Conservation (phyloP, 2,329 filamentous ascomycete species). For the Apiospora aurea region DNA sequence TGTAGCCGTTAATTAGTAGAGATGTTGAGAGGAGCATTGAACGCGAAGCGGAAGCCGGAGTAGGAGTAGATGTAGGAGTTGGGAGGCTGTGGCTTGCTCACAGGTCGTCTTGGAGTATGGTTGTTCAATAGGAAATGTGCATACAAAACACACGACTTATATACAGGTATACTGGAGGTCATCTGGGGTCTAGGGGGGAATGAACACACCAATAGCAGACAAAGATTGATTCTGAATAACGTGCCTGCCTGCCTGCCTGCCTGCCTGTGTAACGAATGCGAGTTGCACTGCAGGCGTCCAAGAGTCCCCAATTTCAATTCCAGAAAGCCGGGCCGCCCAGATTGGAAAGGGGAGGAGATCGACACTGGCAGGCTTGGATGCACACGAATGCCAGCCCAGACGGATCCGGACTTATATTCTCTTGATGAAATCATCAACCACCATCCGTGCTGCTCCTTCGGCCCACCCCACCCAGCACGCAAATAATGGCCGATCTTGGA, state of each 20-base stretch:
- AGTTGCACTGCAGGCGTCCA: neutral
- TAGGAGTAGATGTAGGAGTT: neutral
- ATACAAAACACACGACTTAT: constrained; percentile 12
- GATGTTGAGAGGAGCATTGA: neutral
- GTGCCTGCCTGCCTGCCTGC: no score
- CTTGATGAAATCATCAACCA: neutral
- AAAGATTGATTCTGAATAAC: neutral
- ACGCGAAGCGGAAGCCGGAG: neutral
- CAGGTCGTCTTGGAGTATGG: neutral
- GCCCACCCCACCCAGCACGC: neutral
- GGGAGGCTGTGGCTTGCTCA: neutral
- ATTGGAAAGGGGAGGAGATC: neutral
- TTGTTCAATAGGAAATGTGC: constrained; percentile 15
- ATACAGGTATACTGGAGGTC: neutral
- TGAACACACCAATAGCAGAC: neutral
- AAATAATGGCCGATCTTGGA: neutral
- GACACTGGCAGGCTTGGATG: neutral
- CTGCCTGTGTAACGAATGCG: neutral
- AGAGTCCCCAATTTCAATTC: constrained; percentile 3
- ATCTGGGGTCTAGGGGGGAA: neutral
- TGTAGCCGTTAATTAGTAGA: constrained; percentile 22
- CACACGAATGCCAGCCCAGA: no score
- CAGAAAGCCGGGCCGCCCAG: neutral
- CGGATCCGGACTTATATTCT: neutral
- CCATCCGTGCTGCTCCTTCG: neutral